Percentiles rank a stretch among this genome's conserved stretches.
Evolutionary conservation across 768 basidiomycete species (phyloP).

Genomic region (Mycena haematopus): DNA sequence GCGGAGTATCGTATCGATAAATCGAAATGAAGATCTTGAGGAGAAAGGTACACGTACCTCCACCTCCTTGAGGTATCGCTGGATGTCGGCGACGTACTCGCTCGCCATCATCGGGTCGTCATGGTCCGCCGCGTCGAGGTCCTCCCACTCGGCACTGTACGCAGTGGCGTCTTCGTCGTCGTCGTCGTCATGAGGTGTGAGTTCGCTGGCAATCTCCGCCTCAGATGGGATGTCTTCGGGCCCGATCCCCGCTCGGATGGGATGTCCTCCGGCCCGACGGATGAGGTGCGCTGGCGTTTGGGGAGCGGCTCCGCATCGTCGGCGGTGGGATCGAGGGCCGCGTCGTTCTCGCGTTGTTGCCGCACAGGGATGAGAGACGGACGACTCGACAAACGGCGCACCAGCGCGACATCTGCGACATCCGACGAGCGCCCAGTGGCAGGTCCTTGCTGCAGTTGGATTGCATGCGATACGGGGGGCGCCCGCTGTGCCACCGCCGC

Average conservation of each 20-base stretch:
- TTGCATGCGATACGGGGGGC: neutral
- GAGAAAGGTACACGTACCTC: conserved; percentile 63
- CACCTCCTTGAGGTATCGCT: conserved; percentile 80
- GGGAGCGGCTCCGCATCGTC: conserved; percentile 16
- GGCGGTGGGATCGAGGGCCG: neutral
- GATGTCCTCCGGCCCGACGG: conserved; percentile 42
- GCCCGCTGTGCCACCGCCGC: neutral
- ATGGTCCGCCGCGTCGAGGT: conserved; percentile 86
- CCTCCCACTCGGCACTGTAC: conserved; percentile 71
- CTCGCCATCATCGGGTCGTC: conserved; percentile 93
- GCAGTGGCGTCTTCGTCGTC: conserved; percentile 49
- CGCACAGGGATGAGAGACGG: conserved; percentile 25
- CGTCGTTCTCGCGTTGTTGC: conserved; percentile 14
- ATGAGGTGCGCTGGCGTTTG: conserved; percentile 32
- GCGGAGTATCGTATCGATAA: neutral
- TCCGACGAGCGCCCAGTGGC: neutral
- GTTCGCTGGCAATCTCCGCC: conserved; percentile 48
- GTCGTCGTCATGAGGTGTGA: conserved; percentile 34
- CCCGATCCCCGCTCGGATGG: conserved; percentile 39
- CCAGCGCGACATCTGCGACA: neutral
- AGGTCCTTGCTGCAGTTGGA: neutral
- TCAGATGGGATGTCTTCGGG: conserved; percentile 44
- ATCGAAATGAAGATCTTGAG: neutral
- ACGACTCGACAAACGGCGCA: conserved; percentile 2
- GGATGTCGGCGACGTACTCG: conserved; percentile 90